phyloP scores from a whole-genome alignment of 352 stramenopile genomes.

The Phytophthora melonis region DNA sequence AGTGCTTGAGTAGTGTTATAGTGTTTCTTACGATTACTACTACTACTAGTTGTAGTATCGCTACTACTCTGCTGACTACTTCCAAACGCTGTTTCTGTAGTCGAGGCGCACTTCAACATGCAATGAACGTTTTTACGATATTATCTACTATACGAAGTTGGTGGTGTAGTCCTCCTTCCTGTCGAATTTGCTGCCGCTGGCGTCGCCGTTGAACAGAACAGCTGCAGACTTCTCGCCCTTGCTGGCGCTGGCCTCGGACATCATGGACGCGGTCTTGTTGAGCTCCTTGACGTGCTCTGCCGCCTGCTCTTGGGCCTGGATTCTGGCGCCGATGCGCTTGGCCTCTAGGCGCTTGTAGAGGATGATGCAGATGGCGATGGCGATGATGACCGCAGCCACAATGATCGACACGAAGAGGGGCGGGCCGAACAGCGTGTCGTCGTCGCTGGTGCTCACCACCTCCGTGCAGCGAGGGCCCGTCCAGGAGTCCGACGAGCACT shows the following conservation, averaged over 20 bases:
- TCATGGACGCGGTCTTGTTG: conserved; percentile 27
- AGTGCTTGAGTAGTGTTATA: too few species aligned
- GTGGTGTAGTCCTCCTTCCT: conserved; percentile 40
- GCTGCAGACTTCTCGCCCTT: conserved; percentile 12
- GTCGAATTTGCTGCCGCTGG: conserved; percentile 41
- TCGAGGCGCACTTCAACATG: conserved; percentile 22
- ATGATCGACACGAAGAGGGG: conserved; percentile 30
- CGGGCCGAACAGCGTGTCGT: conserved; percentile 21
- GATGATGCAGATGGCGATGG: conserved; percentile 5
- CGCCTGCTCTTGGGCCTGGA: conserved; percentile 5
- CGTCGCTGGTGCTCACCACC: conserved; percentile 8
- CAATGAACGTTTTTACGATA: not conserved
- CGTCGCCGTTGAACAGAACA: not conserved
- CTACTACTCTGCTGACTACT: too few species aligned
- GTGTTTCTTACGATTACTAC: too few species aligned
- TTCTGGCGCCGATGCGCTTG: not conserved
- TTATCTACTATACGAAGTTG: conserved; percentile 43
- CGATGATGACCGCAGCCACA: conserved; percentile 15
- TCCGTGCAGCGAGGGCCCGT: conserved; percentile 51
- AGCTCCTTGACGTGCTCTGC: conserved; percentile 16
- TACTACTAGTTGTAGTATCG: too few species aligned
- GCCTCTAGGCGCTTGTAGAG: conserved; percentile 7
- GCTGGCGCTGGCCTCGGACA: conserved; percentile 12
- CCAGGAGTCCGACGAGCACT: conserved; percentile 44
- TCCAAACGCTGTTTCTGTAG: not conserved